Percentiles rank a stretch among this genome's conserved stretches.
phyloP scores from a whole-genome alignment of 1,284 basidiomycete genomes.

The Malassezia arunalokei region DNA sequence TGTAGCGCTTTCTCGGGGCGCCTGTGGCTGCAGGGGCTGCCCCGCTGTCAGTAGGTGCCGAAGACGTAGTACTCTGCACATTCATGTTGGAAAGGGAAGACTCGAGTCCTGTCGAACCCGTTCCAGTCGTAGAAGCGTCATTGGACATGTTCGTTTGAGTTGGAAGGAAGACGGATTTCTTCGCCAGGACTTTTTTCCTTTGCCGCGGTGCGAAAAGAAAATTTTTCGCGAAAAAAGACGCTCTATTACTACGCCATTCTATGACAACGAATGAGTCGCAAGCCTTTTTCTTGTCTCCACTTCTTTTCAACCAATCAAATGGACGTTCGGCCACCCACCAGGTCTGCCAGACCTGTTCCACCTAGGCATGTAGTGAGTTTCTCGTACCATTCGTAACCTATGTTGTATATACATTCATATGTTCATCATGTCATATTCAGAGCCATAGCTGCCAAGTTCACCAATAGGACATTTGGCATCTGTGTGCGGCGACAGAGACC shows the following conservation, averaged over 20 bases:
- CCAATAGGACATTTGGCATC: slow-evolving; percentile 34
- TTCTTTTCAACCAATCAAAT: too few relatives aligned
- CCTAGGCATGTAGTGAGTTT: too few relatives aligned
- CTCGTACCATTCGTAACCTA: too few relatives aligned
- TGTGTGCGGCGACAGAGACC: not conserved
- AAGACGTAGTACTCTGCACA: slow-evolving; percentile 1
- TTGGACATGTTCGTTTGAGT: slow-evolving; percentile 25
- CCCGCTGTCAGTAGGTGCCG: not conserved
- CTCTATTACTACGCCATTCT: too few relatives aligned
- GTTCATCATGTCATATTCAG: slow-evolving; percentile 33
- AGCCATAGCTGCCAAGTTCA: slow-evolving; percentile 41
- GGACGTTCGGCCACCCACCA: too few relatives aligned
- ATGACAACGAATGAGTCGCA: too few relatives aligned
- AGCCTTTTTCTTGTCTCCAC: too few relatives aligned
- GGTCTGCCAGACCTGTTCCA: too few relatives aligned
- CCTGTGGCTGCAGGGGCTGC: not conserved
- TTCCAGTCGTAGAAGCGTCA: slow-evolving; percentile 36
- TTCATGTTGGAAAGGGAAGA: slow-evolving; percentile 13
- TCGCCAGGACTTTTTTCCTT: not conserved
- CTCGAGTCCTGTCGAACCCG: slow-evolving; percentile 60
- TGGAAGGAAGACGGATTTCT: not conserved
- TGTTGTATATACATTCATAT: not conserved
- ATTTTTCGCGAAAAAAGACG: too few relatives aligned
- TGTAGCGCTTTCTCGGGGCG: slow-evolving; percentile 16
- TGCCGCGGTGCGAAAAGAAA: not conserved